phyloP scores from a whole-genome alignment of 2,329 filamentous ascomycete species.

The Trichophyton verrucosum region DNA sequence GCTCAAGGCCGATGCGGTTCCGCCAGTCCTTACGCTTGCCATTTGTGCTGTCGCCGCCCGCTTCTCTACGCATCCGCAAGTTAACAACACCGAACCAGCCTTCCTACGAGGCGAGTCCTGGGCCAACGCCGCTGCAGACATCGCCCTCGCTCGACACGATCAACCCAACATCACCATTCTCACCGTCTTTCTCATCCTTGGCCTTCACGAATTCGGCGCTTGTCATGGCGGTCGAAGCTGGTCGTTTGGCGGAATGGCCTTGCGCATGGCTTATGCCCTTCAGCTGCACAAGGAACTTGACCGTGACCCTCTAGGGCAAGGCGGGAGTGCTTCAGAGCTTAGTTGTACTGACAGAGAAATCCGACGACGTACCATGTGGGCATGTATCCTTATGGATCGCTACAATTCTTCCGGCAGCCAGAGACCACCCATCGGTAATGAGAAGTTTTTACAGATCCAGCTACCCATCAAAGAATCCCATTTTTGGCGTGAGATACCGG shows the following conservation, averaged over 20 bases:
- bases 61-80: constrained; percentile 77
- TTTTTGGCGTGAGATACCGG: constrained; percentile 84
- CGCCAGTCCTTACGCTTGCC: constrained; percentile 82
- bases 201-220: constrained; percentile 90
- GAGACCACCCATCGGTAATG: constrained; percentile 77
- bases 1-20: constrained; percentile 58
- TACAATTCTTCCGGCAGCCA: constrained; percentile 95
- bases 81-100: constrained; percentile 59
- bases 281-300: constrained; percentile 88
- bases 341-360: constrained; percentile 93
- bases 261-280: constrained; percentile 91
- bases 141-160: constrained; percentile 77
- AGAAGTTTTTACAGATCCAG: constrained; percentile 79
- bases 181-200: constrained; percentile 76
- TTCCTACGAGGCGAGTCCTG: constrained; percentile 86
- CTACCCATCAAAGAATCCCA: constrained; percentile 81
- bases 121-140: constrained; percentile 76
- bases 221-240: constrained; percentile 93
- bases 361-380: constrained; percentile 90
- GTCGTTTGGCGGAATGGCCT: constrained; percentile 88
- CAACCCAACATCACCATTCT: constrained; percentile 93
- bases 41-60: constrained; percentile 92
- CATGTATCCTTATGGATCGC: constrained; percentile 91
- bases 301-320: constrained; percentile 59
- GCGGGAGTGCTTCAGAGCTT: constrained; percentile 48